Evolutionary conservation across 352 stramenopile genomes (phyloP).

Genomic region (Globisporangium spinosum): DNA sequence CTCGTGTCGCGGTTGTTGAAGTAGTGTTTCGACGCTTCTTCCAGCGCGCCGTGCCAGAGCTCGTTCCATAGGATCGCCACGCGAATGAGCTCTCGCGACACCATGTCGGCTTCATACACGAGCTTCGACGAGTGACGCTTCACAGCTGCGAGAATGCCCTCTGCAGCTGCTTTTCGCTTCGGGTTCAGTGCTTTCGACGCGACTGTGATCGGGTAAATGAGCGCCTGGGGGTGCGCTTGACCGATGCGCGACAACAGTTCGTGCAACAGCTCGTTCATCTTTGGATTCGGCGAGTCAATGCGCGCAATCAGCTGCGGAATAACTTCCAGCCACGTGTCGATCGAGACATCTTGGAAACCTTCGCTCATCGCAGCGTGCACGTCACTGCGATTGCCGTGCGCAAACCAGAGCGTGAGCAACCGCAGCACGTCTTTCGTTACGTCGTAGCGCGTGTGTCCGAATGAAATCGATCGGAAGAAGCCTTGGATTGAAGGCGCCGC

Average conservation of each 20-base stretch:
- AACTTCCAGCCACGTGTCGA: constrained; percentile 99
- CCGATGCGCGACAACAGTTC: constrained; percentile 91
- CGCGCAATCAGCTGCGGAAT: constrained; percentile 97
- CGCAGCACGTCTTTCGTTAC: constrained; percentile 97
- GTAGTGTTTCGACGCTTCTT: constrained; percentile 97
- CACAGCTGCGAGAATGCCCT: constrained; percentile 94
- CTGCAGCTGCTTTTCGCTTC: constrained; percentile 89
- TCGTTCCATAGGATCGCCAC: constrained; percentile 99
- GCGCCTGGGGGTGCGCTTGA: constrained; percentile 95
- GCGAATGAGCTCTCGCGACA: constrained; percentile 96
- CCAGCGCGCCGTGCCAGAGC: constrained; percentile 96
- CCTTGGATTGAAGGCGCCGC: constrained; percentile 94
- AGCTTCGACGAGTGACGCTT: constrained; percentile 93
- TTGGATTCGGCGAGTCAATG: constrained; percentile 75
- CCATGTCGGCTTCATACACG: constrained; percentile 96
- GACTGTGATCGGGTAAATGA: constrained; percentile 99
- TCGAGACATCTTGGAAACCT: constrained; percentile 91
- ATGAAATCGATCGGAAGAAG: constrained; percentile 97
- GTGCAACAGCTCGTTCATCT: constrained; percentile 79
- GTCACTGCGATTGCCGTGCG: constrained; percentile 92
- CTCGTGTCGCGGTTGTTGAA: constrained; percentile 97
- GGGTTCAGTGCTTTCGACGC: constrained; percentile 93
- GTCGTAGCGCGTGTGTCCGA: constrained; percentile 93
- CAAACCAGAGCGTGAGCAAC: constrained; percentile 98
- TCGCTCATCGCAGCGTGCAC: constrained; percentile 75